Base-by-base conservation (phyloP, 352 stramenopile species). In the Globisporangium takayamanum region DNA sequence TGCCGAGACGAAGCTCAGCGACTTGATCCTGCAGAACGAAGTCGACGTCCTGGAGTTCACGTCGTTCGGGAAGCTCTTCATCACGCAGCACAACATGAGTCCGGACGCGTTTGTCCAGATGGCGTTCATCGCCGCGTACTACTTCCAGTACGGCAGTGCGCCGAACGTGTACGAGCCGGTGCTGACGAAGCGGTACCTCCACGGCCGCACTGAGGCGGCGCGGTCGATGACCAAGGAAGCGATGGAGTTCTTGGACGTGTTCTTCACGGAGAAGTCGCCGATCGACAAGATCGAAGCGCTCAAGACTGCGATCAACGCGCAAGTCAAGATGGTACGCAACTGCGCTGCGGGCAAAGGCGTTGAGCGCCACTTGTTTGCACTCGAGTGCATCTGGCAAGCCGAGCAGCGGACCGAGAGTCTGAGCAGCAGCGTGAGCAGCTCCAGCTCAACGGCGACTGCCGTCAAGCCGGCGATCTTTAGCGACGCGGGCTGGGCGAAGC, bases 21-120 rank as follows among this genome's bases (percentile, higher is more conserved):
- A 98, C 71, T 62, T 98, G 52, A 97, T 99, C 64, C 60, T 96
- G 53, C 85, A 97, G 30, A 94, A 95, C 68, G 88, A 98, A 65
- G 92, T 97, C 2, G 84, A 92, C 51, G 88, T 97, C 46, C 80
- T 99, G 30, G 96, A 99, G 69, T 99, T 98, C 70, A 88, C 74
- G 80, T 74, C 74, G 75, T 94, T 85, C 59, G 89, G 89, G 50
- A 97, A 97, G 71, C 64, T 89, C 8, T 96, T 94, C 51, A 97
- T 97, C 75, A 95, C 76, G 47, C 73, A 90, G 59, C 79, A 94
- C 70, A 96, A 93, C 66, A 92, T 96, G 73, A 96, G 80, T 57
- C 96, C 96, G 0, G 96, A 99, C 62, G 95, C 92, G 25, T 98
- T 98, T 67, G 94, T 98, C 51, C 96, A 99, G 72, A 95, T 98